phyloP scores from a whole-genome alignment of 371 early-diverging fungal species.

The Nematocida sp. region DNA sequence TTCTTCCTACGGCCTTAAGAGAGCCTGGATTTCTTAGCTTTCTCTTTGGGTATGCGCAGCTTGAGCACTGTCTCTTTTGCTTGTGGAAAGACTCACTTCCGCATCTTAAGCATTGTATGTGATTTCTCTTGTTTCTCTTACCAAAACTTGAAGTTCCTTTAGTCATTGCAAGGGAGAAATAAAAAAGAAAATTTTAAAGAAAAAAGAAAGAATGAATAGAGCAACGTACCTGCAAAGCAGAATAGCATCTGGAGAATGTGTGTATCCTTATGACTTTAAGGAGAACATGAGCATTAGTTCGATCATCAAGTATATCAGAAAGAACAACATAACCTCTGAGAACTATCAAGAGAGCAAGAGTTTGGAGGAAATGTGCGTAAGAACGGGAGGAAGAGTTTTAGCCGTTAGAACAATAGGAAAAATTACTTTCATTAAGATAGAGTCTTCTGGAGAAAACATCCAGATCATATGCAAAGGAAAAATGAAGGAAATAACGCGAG shows the following conservation, averaged over 20 bases:
- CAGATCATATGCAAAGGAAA: constrained; percentile 32
- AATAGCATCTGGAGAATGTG: constrained; percentile 21
- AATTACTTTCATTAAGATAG: constrained; percentile 51
- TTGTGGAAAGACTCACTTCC: constrained; percentile 94
- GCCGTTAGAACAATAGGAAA: constrained; percentile 28
- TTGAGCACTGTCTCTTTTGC: constrained; percentile 96
- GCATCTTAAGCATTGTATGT: constrained; percentile 93
- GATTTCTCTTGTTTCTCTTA: constrained; percentile 97
- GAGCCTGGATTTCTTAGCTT: constrained; percentile 85
- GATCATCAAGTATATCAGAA: background rate
- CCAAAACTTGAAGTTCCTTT: constrained; percentile 99
- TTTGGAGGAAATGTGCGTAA: background rate
- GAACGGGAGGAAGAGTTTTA: constrained; percentile 44
- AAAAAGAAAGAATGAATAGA: background rate
- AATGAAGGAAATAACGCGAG: constrained; percentile 72
- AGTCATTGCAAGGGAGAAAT: constrained; percentile 41
- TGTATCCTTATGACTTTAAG: constrained; percentile 55
- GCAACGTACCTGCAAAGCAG: constrained; percentile 25
- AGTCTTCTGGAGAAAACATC: constrained; percentile 13
- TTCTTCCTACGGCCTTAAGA: constrained; percentile 88
- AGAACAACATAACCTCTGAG: constrained; percentile 34
- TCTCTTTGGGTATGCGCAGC: constrained; percentile 95
- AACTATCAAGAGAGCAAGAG: background rate
- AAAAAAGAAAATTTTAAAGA: constrained; percentile 34
- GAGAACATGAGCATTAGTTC: constrained; percentile 15